Evolutionary conservation across 371 early-diverging fungal species (phyloP).

Genomic region (Circinella minor): DNA sequence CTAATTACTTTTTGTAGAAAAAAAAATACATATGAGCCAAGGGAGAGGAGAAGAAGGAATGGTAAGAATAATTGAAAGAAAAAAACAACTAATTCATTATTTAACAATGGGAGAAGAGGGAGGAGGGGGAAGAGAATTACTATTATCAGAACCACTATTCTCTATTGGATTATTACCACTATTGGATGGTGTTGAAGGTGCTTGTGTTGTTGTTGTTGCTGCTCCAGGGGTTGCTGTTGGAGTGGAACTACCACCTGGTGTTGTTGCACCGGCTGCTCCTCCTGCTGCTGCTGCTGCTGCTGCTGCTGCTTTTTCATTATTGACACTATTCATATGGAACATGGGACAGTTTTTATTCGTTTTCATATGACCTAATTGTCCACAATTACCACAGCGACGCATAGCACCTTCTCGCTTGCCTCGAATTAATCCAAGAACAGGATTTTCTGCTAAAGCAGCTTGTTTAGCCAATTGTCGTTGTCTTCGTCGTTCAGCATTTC

Average conservation of each 20-base stretch:
- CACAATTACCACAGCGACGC: slow-evolving; percentile 84
- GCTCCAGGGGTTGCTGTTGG: not conserved
- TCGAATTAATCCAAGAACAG: slow-evolving; percentile 58
- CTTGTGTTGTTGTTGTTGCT: not conserved
- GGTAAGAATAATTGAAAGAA: too few relatives aligned
- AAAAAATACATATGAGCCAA: too few relatives aligned
- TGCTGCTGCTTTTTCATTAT: slow-evolving; percentile 16
- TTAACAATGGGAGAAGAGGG: slow-evolving; percentile 5
- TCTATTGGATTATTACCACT: not conserved
- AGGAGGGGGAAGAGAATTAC: too few relatives aligned
- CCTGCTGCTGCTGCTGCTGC: slow-evolving; percentile 10
- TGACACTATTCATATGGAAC: slow-evolving; percentile 46
- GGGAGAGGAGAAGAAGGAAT: too few relatives aligned
- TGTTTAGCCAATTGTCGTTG: slow-evolving; percentile 54
- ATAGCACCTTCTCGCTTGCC: slow-evolving; percentile 63
- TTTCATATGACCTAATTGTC: slow-evolving; percentile 87
- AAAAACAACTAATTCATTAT: not conserved
- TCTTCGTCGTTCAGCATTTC: slow-evolving; percentile 67
- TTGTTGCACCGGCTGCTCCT: not conserved
- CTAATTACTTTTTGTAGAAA: too few relatives aligned
- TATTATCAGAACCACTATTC: not conserved
- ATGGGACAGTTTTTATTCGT: slow-evolving; percentile 86
- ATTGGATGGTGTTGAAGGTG: not conserved
- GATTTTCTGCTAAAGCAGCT: slow-evolving; percentile 55
- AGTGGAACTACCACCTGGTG: not conserved